Percentiles rank a stretch among this genome's conserved stretches.
These are phyloP conservation scores for Didymella glomerata DNA, from an alignment of 2,329 filamentous ascomycete genomes.

Conservation along the genomic window DNA sequence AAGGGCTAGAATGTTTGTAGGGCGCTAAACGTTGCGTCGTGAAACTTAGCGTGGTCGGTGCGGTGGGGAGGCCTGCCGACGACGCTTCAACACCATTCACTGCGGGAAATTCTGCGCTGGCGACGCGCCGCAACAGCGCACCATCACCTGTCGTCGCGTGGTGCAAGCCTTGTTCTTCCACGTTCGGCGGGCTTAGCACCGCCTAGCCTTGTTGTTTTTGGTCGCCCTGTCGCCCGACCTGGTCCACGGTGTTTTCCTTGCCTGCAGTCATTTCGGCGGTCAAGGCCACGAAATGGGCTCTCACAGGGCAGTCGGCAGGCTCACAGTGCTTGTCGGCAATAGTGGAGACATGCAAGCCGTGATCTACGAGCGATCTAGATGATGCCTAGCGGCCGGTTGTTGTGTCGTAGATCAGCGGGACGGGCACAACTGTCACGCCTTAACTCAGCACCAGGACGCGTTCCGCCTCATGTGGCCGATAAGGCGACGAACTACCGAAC, in stretches of 20 bases:
- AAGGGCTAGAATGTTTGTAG: constrained; percentile 6
- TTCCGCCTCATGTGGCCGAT: constrained; percentile 26
- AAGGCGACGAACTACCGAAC: constrained; percentile 23
- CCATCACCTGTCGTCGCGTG: constrained; percentile 46
- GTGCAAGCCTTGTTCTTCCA: constrained; percentile 32
- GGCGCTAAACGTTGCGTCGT: constrained; percentile 14
- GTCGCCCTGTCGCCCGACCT: constrained; percentile 8
- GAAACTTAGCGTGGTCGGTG: constrained; percentile 15
- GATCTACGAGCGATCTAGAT: constrained; percentile 29
- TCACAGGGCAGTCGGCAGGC: constrained; percentile 32
- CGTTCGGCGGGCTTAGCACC: constrained; percentile 26
- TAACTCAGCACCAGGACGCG: constrained; percentile 18
- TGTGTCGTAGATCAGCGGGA: constrained; percentile 38
- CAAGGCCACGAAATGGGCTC: constrained; percentile 25
- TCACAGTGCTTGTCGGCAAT: constrained; percentile 30
- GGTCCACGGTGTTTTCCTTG: not conserved
- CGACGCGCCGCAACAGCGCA: constrained; percentile 42
- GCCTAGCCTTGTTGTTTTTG: constrained; percentile 23
- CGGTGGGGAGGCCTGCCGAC: constrained; percentile 10
- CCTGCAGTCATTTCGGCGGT: constrained; percentile 16
- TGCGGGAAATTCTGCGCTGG: constrained; percentile 26
- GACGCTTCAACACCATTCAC: constrained; percentile 33
- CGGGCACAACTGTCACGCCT: constrained; percentile 27
- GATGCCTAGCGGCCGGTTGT: constrained; percentile 35
- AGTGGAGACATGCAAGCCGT: constrained; percentile 18